phyloP scores from a whole-genome alignment of 257 asterid species.

The Ophiorrhiza pumila region DNA sequence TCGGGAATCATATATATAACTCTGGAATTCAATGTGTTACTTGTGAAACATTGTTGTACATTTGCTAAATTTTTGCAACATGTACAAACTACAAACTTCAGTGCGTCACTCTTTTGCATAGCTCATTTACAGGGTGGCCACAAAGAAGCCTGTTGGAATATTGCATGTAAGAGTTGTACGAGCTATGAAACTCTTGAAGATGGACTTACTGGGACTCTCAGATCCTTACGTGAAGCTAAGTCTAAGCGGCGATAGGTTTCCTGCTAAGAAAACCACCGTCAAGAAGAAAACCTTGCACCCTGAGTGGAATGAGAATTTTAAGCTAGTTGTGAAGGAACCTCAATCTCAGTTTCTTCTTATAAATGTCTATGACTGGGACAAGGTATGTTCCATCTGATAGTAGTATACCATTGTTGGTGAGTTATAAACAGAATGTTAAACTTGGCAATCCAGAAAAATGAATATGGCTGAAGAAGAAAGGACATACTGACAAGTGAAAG shows the following conservation, averaged over 20 bases:
- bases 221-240: conserved; percentile 85
- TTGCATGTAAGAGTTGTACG: conserved; percentile 75
- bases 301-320: conserved; percentile 86
- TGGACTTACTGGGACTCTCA: conserved; percentile 79
- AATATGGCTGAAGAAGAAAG: background rate
- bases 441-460: background rate
- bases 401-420: background rate
- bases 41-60: background rate
- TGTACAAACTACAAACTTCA: background rate
- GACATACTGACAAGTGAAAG: background rate
- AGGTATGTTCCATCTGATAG: conserved; percentile 42
- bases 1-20: background rate
- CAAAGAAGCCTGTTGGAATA: conserved; percentile 81
- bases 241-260: conserved; percentile 68
- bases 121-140: conserved; percentile 44
- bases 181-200: conserved; percentile 79
- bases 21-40: conserved; percentile 1
- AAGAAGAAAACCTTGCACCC: conserved; percentile 82
- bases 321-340: conserved; percentile 81
- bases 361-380: conserved; percentile 80
- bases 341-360: conserved; percentile 63
- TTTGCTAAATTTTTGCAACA: background rate
- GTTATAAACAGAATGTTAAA: background rate
- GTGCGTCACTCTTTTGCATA: background rate
- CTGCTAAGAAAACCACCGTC: conserved; percentile 63